phyloP scores from a whole-genome alignment of 2,329 filamentous ascomycete genomes.

The Fusarium succisae region DNA sequence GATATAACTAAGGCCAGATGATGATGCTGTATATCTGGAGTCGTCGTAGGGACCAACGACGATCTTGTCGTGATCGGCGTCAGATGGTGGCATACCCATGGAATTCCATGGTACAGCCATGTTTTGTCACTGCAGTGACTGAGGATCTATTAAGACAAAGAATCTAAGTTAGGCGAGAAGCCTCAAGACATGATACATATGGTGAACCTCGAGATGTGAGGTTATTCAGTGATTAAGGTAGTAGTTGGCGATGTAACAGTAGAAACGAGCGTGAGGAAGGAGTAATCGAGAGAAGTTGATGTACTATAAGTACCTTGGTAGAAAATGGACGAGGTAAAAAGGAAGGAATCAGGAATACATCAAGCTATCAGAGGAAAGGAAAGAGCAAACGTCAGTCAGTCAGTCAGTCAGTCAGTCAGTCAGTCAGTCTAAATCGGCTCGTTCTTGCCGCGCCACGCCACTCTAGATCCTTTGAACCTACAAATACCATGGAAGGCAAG shows the following conservation, averaged over 20 bases:
- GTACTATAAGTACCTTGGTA: neutral
- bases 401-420: neutral
- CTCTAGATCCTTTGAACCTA: neutral
- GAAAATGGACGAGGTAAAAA: neutral
- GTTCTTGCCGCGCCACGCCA: neutral
- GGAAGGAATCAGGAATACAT: neutral
- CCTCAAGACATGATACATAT: constrained; percentile 12
- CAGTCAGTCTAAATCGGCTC: constrained; percentile 1
- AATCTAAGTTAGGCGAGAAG: neutral
- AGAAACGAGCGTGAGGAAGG: neutral
- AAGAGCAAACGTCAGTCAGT: neutral
- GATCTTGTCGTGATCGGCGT: constrained; percentile 22
- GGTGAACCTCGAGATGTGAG: neutral
- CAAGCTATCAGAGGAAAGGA: neutral
- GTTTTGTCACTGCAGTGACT: constrained; percentile 13
- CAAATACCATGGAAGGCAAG: neutral
- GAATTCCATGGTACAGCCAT: constrained; percentile 34
- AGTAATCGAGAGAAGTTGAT: neutral
- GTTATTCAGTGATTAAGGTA: neutral
- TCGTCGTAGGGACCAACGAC: constrained; percentile 27
- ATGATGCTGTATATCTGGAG: constrained; percentile 24
- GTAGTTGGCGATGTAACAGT: neutral
- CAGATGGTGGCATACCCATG: constrained; percentile 25
- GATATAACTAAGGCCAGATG: constrained; percentile 31
- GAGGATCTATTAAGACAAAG: neutral